A percentile compares a stretch with the other conserved stretches of the same genome.
Conservation (phyloP, 164 flowering plant species). For the Taxillus chinensis region DNA sequence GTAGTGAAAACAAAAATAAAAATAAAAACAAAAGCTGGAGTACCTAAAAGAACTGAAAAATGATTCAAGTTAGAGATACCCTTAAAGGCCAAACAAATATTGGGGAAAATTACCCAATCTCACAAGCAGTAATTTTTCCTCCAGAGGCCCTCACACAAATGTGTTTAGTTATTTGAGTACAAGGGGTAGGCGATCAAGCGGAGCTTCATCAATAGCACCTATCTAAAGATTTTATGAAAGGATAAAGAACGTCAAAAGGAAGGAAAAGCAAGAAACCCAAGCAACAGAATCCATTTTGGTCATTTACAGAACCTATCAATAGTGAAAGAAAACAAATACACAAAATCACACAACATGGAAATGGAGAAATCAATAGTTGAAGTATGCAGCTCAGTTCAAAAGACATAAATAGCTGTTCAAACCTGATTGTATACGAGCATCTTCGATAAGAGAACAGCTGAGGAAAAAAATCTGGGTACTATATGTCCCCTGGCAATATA, state of each 20-base stretch:
- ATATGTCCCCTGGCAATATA: slow-evolving; percentile 73
- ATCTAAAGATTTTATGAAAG: slow-evolving; percentile 32
- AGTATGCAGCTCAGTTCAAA: background rate
- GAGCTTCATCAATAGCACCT: slow-evolving; percentile 99
- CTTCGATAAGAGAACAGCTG: slow-evolving; percentile 92
- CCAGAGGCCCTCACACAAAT: slow-evolving; percentile 96
- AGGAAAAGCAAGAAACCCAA: background rate
- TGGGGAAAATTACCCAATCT: slow-evolving; percentile 95
- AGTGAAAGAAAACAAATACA: background rate
- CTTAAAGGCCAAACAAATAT: slow-evolving; percentile 97
- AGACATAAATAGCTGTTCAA: background rate
- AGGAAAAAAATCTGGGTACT: slow-evolving; percentile 96
- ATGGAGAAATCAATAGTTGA: no score
- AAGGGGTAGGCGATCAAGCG: slow-evolving; percentile 95
- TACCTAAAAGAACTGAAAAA: no score
- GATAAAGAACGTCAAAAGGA: background rate
- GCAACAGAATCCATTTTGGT: background rate
- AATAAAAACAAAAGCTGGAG: no score
- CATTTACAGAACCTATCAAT: background rate
- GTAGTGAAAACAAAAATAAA: background rate
- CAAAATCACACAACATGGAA: background rate
- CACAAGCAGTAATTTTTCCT: slow-evolving; percentile 71
- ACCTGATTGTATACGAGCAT: slow-evolving; percentile 99
- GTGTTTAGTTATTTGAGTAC: slow-evolving; percentile 99
- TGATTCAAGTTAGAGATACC: no score